phyloP scores from a whole-genome alignment of 2,329 filamentous ascomycete genomes.

The Alternaria solani region DNA sequence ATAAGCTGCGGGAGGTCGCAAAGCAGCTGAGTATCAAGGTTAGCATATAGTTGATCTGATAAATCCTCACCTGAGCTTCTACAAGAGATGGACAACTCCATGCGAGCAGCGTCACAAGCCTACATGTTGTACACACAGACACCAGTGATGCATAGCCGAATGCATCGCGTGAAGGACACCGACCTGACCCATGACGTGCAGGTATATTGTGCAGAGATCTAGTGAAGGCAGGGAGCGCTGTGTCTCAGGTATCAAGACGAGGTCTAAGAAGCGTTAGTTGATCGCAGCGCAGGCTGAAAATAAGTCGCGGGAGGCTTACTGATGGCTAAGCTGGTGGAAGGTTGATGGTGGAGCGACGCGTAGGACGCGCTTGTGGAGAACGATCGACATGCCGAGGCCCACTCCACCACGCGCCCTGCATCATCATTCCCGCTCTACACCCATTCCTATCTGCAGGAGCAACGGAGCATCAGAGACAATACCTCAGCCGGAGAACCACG shows the following conservation, averaged over 20 bases:
- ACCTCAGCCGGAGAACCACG: too few species aligned
- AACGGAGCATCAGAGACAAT: neutral
- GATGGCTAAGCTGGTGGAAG: neutral
- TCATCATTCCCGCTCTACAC: neutral
- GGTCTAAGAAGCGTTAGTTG: neutral
- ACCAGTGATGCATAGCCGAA: too few species aligned
- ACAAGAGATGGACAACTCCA: too few species aligned
- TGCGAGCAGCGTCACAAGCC: too few species aligned
- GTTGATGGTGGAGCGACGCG: neutral
- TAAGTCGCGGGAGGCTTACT: neutral
- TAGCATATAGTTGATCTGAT: slow-evolving; percentile 1
- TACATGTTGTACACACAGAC: too few species aligned
- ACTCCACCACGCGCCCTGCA: neutral
- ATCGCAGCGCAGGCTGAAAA: neutral
- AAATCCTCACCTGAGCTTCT: neutral
- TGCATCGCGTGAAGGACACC: too few species aligned
- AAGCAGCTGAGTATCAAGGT: slow-evolving; percentile 6
- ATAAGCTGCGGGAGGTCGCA: neutral
- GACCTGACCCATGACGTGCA: too few species aligned
- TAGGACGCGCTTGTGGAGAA: neutral
- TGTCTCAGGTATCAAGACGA: neutral
- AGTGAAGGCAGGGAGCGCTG: neutral
- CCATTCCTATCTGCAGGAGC: slow-evolving; percentile 17
- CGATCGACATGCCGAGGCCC: slow-evolving; percentile 1
- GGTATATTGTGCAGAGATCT: neutral